phyloP scores from a whole-genome alignment of 1,284 basidiomycete species.

The Rhodotorula sp. region DNA sequence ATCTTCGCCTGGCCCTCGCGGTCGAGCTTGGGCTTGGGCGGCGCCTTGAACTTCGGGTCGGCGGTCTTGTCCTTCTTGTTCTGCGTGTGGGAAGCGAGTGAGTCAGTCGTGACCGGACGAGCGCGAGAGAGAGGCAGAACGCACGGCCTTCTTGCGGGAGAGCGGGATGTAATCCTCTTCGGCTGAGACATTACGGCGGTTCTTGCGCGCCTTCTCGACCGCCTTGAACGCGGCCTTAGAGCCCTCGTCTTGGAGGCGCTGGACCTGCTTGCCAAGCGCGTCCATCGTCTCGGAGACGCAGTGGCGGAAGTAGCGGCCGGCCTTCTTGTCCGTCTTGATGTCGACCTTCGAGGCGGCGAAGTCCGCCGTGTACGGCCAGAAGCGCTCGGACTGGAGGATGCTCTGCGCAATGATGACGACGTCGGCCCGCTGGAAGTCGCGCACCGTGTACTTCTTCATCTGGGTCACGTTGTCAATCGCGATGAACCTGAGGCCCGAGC shows the following conservation, averaged over 20 bases:
- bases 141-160: constrained; percentile 11
- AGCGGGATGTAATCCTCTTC: constrained; percentile 6
- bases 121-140: neutral
- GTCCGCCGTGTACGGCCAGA: constrained; percentile 71
- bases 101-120: too few relatives aligned
- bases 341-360: constrained; percentile 65
- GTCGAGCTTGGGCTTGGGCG: constrained; percentile 18
- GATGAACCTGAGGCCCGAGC: constrained; percentile 63
- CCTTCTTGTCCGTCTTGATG: constrained; percentile 52
- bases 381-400: constrained; percentile 74
- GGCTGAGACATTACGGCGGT: constrained; percentile 18
- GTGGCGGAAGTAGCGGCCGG: constrained; percentile 85
- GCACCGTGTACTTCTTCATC: constrained; percentile 73
- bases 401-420: constrained; percentile 85
- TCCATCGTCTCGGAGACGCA: constrained; percentile 66
- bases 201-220: constrained; percentile 56
- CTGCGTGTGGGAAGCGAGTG: neutral
- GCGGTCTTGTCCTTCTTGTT: constrained; percentile 58
- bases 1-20: constrained; percentile 55
- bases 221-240: constrained; percentile 62
- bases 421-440: constrained; percentile 76
- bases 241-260: constrained; percentile 63
- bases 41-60: constrained; percentile 15
- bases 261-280: constrained; percentile 66
- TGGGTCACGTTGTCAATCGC: constrained; percentile 51